A percentile compares a stretch with the other conserved stretches of the same genome.
phyloP scores from a whole-genome alignment of 345 rosid species.

The Eucalyptus pumila region DNA sequence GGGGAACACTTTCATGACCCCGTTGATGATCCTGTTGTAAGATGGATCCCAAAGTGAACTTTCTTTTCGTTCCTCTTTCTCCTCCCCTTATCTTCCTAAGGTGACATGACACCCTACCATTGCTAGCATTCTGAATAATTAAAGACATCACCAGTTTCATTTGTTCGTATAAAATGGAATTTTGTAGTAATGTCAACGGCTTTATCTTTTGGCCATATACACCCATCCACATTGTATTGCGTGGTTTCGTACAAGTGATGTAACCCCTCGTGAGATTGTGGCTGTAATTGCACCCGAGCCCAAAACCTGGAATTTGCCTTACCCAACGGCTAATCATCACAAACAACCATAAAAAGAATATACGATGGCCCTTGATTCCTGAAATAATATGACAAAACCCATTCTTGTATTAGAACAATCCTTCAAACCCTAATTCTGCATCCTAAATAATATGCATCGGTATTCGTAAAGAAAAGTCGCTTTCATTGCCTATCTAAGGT shows the following conservation, averaged over 20 bases:
- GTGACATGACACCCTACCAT: background rate
- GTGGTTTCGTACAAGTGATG: background rate
- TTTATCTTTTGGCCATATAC: background rate
- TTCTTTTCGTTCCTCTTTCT: background rate
- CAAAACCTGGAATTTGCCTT: background rate
- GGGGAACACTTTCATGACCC: background rate
- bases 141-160: background rate
- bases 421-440: background rate
- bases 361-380: background rate
- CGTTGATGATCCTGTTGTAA: background rate
- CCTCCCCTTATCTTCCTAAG: background rate
- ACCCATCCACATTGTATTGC: background rate
- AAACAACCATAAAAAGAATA: background rate
- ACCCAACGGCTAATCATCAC: background rate
- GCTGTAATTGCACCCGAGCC: background rate
- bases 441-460: background rate
- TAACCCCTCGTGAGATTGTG: background rate
- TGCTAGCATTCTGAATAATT: background rate
- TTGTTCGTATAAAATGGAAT: background rate
- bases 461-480: background rate
- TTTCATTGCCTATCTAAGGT: background rate
- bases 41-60: background rate
- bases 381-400: background rate
- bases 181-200: background rate
- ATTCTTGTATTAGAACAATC: background rate